A percentile compares a stretch with the other conserved stretches of the same genome.
Conservation (phyloP, 2,329 filamentous ascomycete genomes). For the Truncatella angustata region DNA sequence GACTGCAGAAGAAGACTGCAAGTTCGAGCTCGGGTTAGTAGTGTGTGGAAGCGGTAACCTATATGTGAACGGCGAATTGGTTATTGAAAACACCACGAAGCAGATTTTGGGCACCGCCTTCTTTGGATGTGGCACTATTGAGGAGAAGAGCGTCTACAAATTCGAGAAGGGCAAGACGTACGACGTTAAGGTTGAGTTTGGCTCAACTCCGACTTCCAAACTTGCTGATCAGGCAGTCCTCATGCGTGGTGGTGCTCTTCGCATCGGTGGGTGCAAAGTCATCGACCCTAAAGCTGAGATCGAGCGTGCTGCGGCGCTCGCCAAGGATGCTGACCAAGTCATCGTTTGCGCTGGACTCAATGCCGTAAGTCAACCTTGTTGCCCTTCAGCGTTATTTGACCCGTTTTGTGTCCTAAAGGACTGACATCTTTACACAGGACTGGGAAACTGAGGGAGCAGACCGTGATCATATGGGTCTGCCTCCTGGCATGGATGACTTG, state of each 20-base stretch:
- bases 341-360: slow-evolving; percentile 77
- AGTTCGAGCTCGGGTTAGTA: slow-evolving; percentile 65
- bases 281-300: slow-evolving; percentile 60
- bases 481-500: slow-evolving; percentile 68
- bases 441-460: slow-evolving; percentile 82
- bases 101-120: slow-evolving; percentile 63
- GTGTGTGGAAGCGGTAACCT: slow-evolving; percentile 66
- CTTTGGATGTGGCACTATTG: slow-evolving; percentile 62
- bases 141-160: slow-evolving; percentile 58
- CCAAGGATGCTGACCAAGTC: slow-evolving; percentile 71
- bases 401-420: not conserved
- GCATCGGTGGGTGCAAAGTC: slow-evolving; percentile 59
- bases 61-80: slow-evolving; percentile 58
- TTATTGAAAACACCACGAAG: slow-evolving; percentile 65
- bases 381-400: too few species aligned
- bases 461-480: slow-evolving; percentile 75
- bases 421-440: slow-evolving; percentile 39
- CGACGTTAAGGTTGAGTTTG: slow-evolving; percentile 57
- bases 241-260: slow-evolving; percentile 59
- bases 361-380: slow-evolving; percentile 27
- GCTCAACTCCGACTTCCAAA: slow-evolving; percentile 56
- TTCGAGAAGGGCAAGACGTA: slow-evolving; percentile 61
- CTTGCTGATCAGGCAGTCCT: slow-evolving; percentile 48
- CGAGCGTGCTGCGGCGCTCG: slow-evolving; percentile 63
- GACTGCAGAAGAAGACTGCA: slow-evolving; percentile 57